Evolutionary conservation across 345 rosid genomes (phyloP).

Genomic region (Lenwebbia sp.): DNA sequence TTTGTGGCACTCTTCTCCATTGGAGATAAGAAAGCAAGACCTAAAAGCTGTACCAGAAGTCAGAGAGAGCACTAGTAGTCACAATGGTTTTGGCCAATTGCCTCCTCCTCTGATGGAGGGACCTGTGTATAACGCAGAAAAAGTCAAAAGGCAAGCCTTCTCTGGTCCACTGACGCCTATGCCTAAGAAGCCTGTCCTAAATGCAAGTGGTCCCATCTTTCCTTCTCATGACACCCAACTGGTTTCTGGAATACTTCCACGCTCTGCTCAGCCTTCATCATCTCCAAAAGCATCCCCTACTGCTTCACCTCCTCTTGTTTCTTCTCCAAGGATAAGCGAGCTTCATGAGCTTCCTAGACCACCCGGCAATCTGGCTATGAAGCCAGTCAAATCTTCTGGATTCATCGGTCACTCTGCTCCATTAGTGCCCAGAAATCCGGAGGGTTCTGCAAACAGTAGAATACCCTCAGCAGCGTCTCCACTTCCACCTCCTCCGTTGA

Average conservation of each 20-base stretch:
- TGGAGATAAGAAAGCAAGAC: slow-evolving; percentile 61
- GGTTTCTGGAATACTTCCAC: slow-evolving; percentile 34
- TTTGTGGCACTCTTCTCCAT: slow-evolving; percentile 81
- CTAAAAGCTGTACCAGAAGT: slow-evolving; percentile 13
- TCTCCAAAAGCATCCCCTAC: slow-evolving; percentile 71
- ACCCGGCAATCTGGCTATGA: slow-evolving; percentile 36
- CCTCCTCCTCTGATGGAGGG: slow-evolving; percentile 60
- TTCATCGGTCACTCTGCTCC: slow-evolving; percentile 85
- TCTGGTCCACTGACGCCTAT: slow-evolving; percentile 61
- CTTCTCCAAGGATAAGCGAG: slow-evolving; percentile 73
- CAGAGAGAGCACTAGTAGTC: slow-evolving; percentile 22
- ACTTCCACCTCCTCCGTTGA: slow-evolving; percentile 71
- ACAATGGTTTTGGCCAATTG: slow-evolving; percentile 23
- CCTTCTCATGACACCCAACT: slow-evolving; percentile 30
- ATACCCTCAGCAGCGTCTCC: slow-evolving; percentile 44
- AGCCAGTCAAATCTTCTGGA: slow-evolving; percentile 42
- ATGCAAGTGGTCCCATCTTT: slow-evolving; percentile 36
- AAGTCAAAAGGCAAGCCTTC: slow-evolving; percentile 46
- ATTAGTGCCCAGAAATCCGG: slow-evolving; percentile 50
- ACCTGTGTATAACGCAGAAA: slow-evolving; percentile 30
- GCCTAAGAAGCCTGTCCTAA: slow-evolving; percentile 32
- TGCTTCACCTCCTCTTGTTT: slow-evolving; percentile 75
- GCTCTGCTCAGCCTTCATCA: slow-evolving; percentile 33
- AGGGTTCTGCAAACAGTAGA: slow-evolving; percentile 24
- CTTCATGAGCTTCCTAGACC: slow-evolving; percentile 98